Base-by-base conservation (phyloP, 2,329 filamentous ascomycete species). In the Drechslerella dactyloides region DNA sequence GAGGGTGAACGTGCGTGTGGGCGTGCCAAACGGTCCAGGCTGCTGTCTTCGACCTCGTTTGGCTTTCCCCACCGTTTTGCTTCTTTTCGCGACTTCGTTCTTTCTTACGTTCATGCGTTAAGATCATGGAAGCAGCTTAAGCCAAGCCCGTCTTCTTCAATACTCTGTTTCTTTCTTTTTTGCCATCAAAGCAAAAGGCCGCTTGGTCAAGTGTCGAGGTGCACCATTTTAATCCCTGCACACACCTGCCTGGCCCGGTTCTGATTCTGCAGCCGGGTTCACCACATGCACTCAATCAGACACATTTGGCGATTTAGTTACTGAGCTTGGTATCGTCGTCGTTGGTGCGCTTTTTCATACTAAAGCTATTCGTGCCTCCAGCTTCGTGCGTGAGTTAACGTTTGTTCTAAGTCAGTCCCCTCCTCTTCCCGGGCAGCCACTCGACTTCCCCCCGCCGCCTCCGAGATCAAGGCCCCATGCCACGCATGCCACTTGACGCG, bases 401-500 rank as follows among this genome's bases (percentile, higher is more conserved):
- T 30, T 27, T 40, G 40, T 54, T 55, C 65, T 55, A 13, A 42
- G 52, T 51, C 65, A 37, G 13, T 13, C 6, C 6, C 33, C 65
- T 58, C 65, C 65, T 69, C 59, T 72, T 59, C 64, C 66, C 66
- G 59, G 64, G 7, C 7, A n/a, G n/a, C n/a, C n/a, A n/a, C n/a
- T n/a, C n/a, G n/a, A n/a, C n/a, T n/a, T n/a, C n/a, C n/a, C n/a
- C n/a, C n/a, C n/a, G n/a, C n/a, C n/a, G n/a, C n/a, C n/a, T n/a
- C n/a, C n/a, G n/a, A n/a, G n/a, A n/a, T n/a, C n/a, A n/a, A n/a
- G n/a, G n/a, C n/a, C n/a, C n/a, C n/a, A n/a, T n/a, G n/a, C n/a
- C n/a, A n/a, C n/a, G n/a, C n/a, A n/a, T n/a, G n/a, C n/a, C 60
- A 65, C 68, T 72, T 72, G 64, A 72, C 68, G 68, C 68, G 68